These are phyloP conservation scores for Secale cereale DNA, from an alignment of 176 grass and related monocot genomes.

Conservation along the genomic window DNA sequence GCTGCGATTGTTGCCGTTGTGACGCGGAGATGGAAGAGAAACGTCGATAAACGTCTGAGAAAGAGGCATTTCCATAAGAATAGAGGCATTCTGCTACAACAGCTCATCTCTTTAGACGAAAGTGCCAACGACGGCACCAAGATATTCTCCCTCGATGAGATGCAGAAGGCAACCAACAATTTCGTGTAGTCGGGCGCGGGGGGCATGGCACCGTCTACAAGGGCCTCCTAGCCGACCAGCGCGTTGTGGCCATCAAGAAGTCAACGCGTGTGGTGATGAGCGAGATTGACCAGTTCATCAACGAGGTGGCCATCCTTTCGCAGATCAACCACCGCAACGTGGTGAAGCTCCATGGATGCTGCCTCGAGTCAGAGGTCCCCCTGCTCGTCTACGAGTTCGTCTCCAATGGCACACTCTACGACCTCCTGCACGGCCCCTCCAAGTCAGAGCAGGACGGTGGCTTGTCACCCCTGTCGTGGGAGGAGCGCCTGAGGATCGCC, in stretches of 20 bases:
- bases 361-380: constrained; percentile 12
- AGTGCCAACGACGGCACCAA: neutral
- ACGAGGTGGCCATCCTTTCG: constrained; percentile 23
- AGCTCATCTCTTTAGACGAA: neutral
- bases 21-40: neutral
- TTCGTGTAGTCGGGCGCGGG: constrained; percentile 17
- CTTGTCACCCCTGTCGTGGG: neutral
- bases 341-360: constrained; percentile 29
- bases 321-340: constrained; percentile 21
- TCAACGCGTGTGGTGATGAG: neutral
- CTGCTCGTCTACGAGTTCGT: constrained; percentile 21
- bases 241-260: constrained; percentile 26
- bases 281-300: constrained; percentile 12
- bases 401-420: constrained; percentile 26
- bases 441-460: neutral
- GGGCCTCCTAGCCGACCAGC: constrained; percentile 11
- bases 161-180: constrained; percentile 25
- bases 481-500: constrained; percentile 1
- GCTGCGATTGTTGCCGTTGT: neutral
- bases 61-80: neutral
- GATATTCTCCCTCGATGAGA: constrained; percentile 21
- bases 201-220: constrained; percentile 29
- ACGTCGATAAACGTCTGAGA: neutral
- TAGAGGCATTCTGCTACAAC: constrained; percentile 29
- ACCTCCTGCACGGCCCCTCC: neutral